Evolutionary conservation across 139 green algal species (phyloP), one percentile per base, ranked within the genome.

Genomic region (Ulvella scutata): DNA sequence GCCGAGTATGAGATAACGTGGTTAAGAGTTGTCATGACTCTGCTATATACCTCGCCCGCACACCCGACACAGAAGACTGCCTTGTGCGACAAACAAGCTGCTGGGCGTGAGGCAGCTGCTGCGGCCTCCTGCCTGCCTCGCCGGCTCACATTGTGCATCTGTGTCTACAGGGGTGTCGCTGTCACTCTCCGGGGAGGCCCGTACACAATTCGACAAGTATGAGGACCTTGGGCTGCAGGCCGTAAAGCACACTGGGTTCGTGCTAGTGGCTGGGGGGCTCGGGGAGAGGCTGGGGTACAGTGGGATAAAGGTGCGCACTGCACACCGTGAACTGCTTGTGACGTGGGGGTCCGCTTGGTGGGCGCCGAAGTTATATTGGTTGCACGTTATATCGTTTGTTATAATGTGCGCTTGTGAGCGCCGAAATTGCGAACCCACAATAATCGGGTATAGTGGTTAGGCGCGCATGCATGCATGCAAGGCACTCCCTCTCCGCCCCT

Each of bases 211-310:
- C 26, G 67, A 74, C 2, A 40, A 29, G 4, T 74, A 74, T 13
- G 75, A 79, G 36, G 51, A 35, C 17, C 26, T 43, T 7, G 75
- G 75, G 20, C 37, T 79, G 35, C 37, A 43, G 26, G 43, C 75
- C 4, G 79, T 83, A 6, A n/a, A 67, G 51, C 2, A 67, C 2
- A 78, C 89, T 0, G 94, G 88, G 1, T 99, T 98, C 85, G 95
- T 99, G 80, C 87, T 99, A 62, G 95, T 99, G 75, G 95, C 95
- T 28, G 95, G 95, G 0, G 95, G 95, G 0, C 85, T 98, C 61
- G 95, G 95, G 2, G 95, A 98, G 84, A 83, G 95, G 6, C 85
- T 99, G 67, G 95, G 94, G 2, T 98, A 97, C 81, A 82, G 60
- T 26, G 90, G 90, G 51, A 96, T 96, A 80, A 96, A 96, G 78